Base-by-base conservation (phyloP, 768 basidiomycete genomes). In the Trametes villosa region DNA sequence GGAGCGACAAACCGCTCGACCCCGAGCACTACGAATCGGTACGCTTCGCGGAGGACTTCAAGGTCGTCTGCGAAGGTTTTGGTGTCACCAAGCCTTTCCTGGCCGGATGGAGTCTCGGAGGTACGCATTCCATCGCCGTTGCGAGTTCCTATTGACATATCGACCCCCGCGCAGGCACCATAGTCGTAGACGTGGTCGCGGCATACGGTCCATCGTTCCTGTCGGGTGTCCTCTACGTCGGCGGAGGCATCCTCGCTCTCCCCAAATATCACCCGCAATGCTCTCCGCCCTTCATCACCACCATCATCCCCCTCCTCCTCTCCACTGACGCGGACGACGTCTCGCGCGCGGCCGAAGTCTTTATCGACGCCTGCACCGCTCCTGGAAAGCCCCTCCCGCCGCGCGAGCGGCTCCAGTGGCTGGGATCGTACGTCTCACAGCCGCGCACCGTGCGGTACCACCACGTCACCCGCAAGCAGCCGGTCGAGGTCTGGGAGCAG, bases 31-130 rank as follows among this genome's bases (percentile, higher is more conserved):
- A 70, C 55, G 53, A 36, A 20, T 63, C 64, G 3, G 27, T 53
- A 13, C 52, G 62, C 11, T 64, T 63, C 26, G 72, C 72, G 11
- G 70, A 70, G 34, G 71, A 72, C 59, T 74, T 70, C 65, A 41
- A 57, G 18, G 63, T 68, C 2, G 68, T 71, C 13, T 66, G 63
- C 50, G 65, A 69, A 3, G 66, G 41, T 1, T 71, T 60, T 18
- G 53, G 40, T 3, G 34, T 69, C 36, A n/a, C 33, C 38, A 66
- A 64, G 41, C 70, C 70, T 11, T 62, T 63, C 48, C 45, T 66
- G 15, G 52, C 64, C 2, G 70, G 62, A 40, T 70, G 69, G 69
- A 20, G 27, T 20, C 3, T 27, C 26, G 24, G 27, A 46, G 27
- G 45, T 46, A 46, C 24, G 27, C 4, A 12, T 9, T 4, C 8